Conservation (phyloP, 371 early-diverging fungal genomes). For the Mortierella sp. region DNA sequence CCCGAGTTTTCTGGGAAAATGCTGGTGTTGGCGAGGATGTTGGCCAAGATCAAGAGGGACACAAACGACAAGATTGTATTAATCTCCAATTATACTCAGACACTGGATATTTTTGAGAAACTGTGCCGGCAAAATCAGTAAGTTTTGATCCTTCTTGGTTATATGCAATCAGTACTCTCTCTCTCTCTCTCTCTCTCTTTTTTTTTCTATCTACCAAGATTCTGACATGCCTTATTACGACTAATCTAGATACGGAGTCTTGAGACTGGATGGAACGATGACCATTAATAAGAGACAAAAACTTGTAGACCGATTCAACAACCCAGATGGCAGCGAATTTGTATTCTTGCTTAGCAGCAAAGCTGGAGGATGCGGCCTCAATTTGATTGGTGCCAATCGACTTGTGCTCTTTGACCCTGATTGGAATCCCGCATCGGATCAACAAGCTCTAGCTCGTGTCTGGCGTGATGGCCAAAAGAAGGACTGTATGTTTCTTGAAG, state of each 20-base stretch:
- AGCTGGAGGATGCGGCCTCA: conserved; percentile 98
- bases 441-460: conserved; percentile 93
- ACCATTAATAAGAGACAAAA: conserved; percentile 90
- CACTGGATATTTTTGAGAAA: conserved; percentile 93
- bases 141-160: conserved; percentile 10
- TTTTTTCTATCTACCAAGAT: background rate
- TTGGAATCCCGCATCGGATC: conserved; percentile 77
- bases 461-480: conserved; percentile 99
- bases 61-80: conserved; percentile 95
- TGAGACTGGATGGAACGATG: conserved; percentile 96
- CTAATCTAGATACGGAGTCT: conserved; percentile 72
- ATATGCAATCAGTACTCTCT: no score
- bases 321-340: conserved; percentile 87
- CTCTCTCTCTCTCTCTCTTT: no score
- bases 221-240: background rate
- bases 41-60: conserved; percentile 76
- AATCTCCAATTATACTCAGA: conserved; percentile 98
- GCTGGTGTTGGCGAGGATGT: conserved; percentile 82
- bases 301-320: conserved; percentile 95
- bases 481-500: conserved; percentile 62
- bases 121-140: conserved; percentile 83
- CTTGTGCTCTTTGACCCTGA: conserved; percentile 94
- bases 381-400: conserved; percentile 97
- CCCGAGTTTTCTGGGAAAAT: conserved; percentile 92
- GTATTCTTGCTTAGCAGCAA: conserved; percentile 96